Percentiles rank a stretch among this genome's conserved stretches.
These are phyloP conservation scores for Coniochaeta sp. DNA, from an alignment of 2,329 filamentous ascomycete genomes.

Conservation along the genomic window DNA sequence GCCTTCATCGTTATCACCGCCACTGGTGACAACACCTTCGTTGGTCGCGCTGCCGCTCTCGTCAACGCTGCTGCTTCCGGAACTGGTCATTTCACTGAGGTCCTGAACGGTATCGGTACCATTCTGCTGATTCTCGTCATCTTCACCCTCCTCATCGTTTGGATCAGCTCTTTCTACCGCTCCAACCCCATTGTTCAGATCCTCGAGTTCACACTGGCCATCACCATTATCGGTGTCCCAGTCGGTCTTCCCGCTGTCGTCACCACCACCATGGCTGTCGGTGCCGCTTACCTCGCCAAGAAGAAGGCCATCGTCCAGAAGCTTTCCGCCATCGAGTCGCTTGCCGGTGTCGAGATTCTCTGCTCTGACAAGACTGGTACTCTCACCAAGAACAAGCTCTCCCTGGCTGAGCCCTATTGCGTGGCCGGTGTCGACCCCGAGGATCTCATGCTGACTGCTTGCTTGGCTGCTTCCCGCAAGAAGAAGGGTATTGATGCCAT, in stretches of 20 bases:
- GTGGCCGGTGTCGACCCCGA: slow-evolving; percentile 76
- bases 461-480: slow-evolving; percentile 83
- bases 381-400: slow-evolving; percentile 90
- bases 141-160: slow-evolving; percentile 73
- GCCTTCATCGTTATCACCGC: slow-evolving; percentile 75
- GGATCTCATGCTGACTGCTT: slow-evolving; percentile 88
- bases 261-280: slow-evolving; percentile 91
- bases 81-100: slow-evolving; percentile 83
- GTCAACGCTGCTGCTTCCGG: slow-evolving; percentile 70
- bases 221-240: slow-evolving; percentile 86
- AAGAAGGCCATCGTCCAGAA: slow-evolving; percentile 93
- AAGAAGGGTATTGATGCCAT: slow-evolving; percentile 95
- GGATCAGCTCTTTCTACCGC: slow-evolving; percentile 83
- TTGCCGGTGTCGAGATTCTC: slow-evolving; percentile 88
- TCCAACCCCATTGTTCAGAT: slow-evolving; percentile 75
- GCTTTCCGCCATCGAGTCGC: slow-evolving; percentile 83
- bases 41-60: slow-evolving; percentile 80
- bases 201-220: slow-evolving; percentile 77
- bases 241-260: slow-evolving; percentile 91
- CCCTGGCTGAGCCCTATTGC: slow-evolving; percentile 76
- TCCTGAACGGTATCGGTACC: slow-evolving; percentile 80
- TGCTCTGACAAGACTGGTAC: slow-evolving; percentile 95
- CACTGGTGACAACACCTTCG: slow-evolving; percentile 85
- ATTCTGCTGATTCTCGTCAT: slow-evolving; percentile 75
- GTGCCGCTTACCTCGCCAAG: slow-evolving; percentile 84